Conservation (phyloP, 2,329 filamentous ascomycete species). For the Escovopsis sp. region DNA sequence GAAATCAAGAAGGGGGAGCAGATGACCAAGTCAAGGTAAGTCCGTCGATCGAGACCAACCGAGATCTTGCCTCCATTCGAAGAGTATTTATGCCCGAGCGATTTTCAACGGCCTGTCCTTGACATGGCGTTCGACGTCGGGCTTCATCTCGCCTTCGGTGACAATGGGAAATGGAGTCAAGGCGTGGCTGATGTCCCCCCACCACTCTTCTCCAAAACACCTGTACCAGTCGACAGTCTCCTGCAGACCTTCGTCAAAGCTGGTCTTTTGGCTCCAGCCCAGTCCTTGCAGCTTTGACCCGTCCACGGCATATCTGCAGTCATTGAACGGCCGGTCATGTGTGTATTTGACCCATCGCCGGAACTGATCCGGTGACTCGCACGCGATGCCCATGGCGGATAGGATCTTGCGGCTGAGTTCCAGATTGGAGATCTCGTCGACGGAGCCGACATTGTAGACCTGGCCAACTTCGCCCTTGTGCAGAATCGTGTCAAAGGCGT, state of each 20-base stretch:
- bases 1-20: too few relatives aligned
- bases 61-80: too few relatives aligned
- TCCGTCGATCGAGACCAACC: too few relatives aligned
- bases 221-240: slow-evolving; percentile 58
- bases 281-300: slow-evolving; percentile 51
- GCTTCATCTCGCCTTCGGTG: slow-evolving; percentile 37
- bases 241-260: slow-evolving; percentile 47
- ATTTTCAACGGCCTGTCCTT: slow-evolving; percentile 19
- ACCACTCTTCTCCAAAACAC: slow-evolving; percentile 52
- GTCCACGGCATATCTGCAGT: slow-evolving; percentile 58
- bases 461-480: slow-evolving; percentile 62
- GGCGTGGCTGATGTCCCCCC: slow-evolving; percentile 56
- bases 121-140: slow-evolving; percentile 26
- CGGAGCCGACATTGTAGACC: slow-evolving; percentile 70
- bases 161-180: slow-evolving; percentile 54
- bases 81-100: slow-evolving; percentile 9
- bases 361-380: slow-evolving; percentile 36
- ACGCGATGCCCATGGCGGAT: slow-evolving; percentile 41
- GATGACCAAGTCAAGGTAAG: too few relatives aligned
- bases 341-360: slow-evolving; percentile 59
- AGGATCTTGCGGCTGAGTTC: slow-evolving; percentile 53
- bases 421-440: slow-evolving; percentile 63
- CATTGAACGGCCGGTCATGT: slow-evolving; percentile 65
- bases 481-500: slow-evolving; percentile 72
- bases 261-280: slow-evolving; percentile 55